Conservation (phyloP, 2,329 filamentous ascomycete species). For the Phaeosphaeria sp. region DNA sequence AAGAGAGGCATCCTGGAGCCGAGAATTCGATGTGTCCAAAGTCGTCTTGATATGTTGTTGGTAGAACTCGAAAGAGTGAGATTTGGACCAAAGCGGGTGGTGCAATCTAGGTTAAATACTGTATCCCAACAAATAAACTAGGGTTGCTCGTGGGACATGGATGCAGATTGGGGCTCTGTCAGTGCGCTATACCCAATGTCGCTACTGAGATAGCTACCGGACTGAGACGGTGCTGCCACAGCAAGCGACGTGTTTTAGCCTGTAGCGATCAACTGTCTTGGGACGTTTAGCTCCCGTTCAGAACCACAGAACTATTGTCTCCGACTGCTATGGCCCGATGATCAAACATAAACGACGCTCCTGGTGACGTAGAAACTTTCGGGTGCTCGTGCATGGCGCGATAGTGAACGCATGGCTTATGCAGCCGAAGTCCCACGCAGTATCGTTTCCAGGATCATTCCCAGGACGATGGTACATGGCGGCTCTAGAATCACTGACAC, state of each 20-base stretch:
- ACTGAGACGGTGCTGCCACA: background rate
- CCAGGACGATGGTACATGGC: background rate
- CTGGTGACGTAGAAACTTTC: background rate
- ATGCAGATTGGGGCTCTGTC: slow-evolving; percentile 10
- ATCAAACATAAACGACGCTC: background rate
- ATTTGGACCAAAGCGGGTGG: background rate
- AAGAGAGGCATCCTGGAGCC: slow-evolving; percentile 38
- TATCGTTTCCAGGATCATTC: background rate
- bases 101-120: slow-evolving; percentile 18
- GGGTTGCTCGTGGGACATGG: slow-evolving; percentile 11
- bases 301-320: background rate
- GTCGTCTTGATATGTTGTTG: background rate
- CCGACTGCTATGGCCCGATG: background rate
- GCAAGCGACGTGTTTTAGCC: background rate
- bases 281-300: background rate
- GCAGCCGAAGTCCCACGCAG: slow-evolving; percentile 4
- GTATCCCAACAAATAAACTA: slow-evolving; percentile 16
- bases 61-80: background rate
- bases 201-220: slow-evolving; percentile 6
- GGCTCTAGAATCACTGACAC: background rate
- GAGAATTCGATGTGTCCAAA: background rate
- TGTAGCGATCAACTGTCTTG: background rate
- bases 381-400: slow-evolving; percentile 1
- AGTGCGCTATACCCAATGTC: slow-evolving; percentile 16
- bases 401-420: background rate